Evolutionary conservation across 495 filamentous ascomycete species (phyloP).

Genomic region (Usnea hakonensis): DNA sequence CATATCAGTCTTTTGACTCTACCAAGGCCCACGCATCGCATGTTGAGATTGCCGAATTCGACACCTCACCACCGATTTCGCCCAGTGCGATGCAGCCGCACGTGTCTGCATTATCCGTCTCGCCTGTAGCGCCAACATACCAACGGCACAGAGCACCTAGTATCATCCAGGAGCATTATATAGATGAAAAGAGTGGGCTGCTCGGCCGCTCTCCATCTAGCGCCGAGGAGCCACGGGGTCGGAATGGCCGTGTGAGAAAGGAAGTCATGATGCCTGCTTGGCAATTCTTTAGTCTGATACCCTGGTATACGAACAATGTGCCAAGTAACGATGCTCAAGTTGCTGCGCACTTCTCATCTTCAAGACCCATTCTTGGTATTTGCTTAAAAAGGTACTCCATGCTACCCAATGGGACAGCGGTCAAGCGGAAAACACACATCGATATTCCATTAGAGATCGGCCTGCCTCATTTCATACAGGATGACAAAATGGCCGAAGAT

Average conservation of each 20-base stretch:
- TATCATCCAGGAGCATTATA: conserved; percentile 54
- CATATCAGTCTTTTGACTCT: conserved; percentile 42
- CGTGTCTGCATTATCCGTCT: conserved; percentile 27
- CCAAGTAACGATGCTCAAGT: conserved; percentile 63
- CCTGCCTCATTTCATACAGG: conserved; percentile 81
- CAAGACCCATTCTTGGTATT: conserved; percentile 79
- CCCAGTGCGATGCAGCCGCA: conserved; percentile 28
- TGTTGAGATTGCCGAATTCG: conserved; percentile 53
- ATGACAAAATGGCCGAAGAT: conserved; percentile 58
- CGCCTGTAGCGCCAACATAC: conserved; percentile 20
- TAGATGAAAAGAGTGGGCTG: conserved; percentile 37
- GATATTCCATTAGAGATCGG: conserved; percentile 89
- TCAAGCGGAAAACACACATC: conserved; percentile 67
- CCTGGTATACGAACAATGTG: conserved; percentile 62
- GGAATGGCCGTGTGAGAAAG: conserved; percentile 44
- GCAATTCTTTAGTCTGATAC: conserved; percentile 92
- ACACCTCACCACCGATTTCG: conserved; percentile 33
- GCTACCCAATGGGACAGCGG: conserved; percentile 55
- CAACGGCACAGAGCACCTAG: conserved; percentile 45
- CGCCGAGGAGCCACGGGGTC: conserved; percentile 33
- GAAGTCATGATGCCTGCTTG: conserved; percentile 87
- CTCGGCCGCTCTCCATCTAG: conserved; percentile 14
- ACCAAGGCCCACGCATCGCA: conserved; percentile 45
- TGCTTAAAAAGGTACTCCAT: conserved; percentile 88
- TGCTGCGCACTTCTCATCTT: conserved; percentile 61